Evolutionary conservation across 306 rosid species (phyloP).

Genomic region (Prunus salicina): DNA sequence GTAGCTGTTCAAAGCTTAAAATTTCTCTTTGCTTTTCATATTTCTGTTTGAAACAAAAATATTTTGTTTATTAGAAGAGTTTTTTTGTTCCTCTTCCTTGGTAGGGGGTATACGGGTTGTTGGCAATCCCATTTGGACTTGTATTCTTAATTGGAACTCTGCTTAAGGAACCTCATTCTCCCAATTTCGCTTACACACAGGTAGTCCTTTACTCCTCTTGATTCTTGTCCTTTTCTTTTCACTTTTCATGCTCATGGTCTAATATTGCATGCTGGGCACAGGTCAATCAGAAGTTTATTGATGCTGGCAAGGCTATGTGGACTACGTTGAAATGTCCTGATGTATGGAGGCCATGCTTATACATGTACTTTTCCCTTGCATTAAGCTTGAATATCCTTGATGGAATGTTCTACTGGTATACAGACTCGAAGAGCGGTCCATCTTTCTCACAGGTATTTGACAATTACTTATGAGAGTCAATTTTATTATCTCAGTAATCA

Average conservation of each 20-base stretch:
- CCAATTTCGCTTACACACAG: constrained; percentile 60
- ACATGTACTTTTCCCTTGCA: constrained; percentile 79
- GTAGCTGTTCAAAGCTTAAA: constrained; percentile 3
- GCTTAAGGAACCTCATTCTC: constrained; percentile 64
- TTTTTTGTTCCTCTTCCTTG: constrained; percentile 19
- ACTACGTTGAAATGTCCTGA: constrained; percentile 64
- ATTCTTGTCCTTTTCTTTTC: background rate
- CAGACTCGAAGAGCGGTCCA: constrained; percentile 82
- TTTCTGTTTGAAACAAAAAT: background rate
- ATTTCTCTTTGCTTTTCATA: constrained; percentile 4
- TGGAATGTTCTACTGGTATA: constrained; percentile 94
- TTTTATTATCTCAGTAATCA: background rate
- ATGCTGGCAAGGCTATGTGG: constrained; percentile 83
- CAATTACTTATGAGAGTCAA: background rate
- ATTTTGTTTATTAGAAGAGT: constrained; percentile 1
- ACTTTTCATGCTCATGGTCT: constrained; percentile 17
- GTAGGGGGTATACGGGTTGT: constrained; percentile 85
- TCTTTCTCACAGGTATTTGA: constrained; percentile 77
- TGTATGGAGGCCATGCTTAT: constrained; percentile 88
- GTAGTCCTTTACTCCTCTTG: constrained; percentile 33
- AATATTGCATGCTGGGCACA: constrained; percentile 32
- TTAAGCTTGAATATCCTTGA: constrained; percentile 76
- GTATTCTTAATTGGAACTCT: constrained; percentile 58
- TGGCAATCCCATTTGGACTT: constrained; percentile 83
- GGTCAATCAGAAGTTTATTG: constrained; percentile 70